Base-by-base conservation (phyloP, 2,329 filamentous ascomycete genomes). In the Sporothrix pseudoabietina region DNA sequence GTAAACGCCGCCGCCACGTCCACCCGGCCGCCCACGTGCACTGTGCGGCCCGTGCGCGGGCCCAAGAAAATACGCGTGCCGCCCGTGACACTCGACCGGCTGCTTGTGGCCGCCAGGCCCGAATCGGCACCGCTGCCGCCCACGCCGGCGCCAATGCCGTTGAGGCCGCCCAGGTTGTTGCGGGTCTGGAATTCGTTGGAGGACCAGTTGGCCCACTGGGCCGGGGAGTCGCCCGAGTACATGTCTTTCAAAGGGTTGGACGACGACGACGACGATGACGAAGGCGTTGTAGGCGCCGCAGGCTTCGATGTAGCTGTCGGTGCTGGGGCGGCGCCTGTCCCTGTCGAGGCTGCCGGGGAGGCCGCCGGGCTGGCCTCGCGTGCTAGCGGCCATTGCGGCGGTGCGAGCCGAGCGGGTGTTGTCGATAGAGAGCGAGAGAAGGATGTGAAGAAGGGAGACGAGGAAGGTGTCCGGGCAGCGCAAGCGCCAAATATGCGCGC, bases 1-100 rank as follows among this genome's bases (percentile, higher is more conserved):
- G 78, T 78, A 54, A 90, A 80, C 0, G 85, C 84, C 8, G 81
- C 77, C n/a, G 82, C 81, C 4, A 84, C 79, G 44, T 86, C 87
- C 0, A 85, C 80, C 70, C 81, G 83, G 70, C 80, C 80, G 12
- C 78, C 78, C 63, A 87, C 79, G 68, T 83, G 77, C 3, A 84
- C 75, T 1, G 84, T 85, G 65, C 85, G 84, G 55, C 86, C 85
- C 9, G 81, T 82, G 49, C 81, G 80, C 3, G 84, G 83, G 35
- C 80, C 79, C 71, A 85, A 79, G 41, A 82, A 82, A 72, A 85
- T 71, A 32, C 49, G 61, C 26, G 70, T 61, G 14, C 57, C 57
- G 59, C 30, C n/a, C 22, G 26, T 14, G 3, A 35, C 22, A 3
- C 54, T 14, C 39, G 30, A 22, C 4, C 26, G 26, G 65, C 32